These are phyloP conservation scores for Spizellomyces punctatus DNA, from an alignment of 192 early-diverging fungal genomes.

Conservation along the genomic window DNA sequence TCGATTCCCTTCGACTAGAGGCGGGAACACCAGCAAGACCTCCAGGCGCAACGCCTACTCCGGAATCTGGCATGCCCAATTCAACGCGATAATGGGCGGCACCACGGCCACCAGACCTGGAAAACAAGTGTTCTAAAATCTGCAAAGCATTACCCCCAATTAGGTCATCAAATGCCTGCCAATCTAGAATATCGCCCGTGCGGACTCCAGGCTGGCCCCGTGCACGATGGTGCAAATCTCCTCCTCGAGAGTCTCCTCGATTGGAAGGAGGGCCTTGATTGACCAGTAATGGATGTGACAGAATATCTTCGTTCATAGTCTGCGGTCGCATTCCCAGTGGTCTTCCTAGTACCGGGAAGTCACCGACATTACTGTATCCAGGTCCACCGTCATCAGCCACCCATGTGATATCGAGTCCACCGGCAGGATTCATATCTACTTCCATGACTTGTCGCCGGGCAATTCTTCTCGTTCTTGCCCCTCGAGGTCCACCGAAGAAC, in stretches of 20 bases:
- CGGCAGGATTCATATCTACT: constrained; percentile 32
- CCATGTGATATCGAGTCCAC: constrained; percentile 37
- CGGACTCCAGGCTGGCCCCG: constrained; percentile 15
- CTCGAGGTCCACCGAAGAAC: constrained; percentile 6
- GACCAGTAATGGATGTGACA: constrained; percentile 68
- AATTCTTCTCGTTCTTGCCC: constrained; percentile 3
- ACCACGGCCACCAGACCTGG: constrained; percentile 27
- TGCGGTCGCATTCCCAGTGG: constrained; percentile 31
- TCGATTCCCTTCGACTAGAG: neutral
- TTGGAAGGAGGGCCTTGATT: constrained; percentile 23
- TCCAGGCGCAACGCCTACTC: constrained; percentile 11
- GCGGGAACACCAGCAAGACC: constrained; percentile 20
- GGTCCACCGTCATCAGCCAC: constrained; percentile 24
- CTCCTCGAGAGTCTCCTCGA: neutral
- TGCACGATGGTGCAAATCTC: constrained; percentile 3
- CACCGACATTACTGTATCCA: neutral
- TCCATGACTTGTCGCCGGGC: constrained; percentile 24
- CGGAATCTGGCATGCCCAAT: constrained; percentile 19
- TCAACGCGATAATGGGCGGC: constrained; percentile 13
- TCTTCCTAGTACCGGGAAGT: constrained; percentile 43
- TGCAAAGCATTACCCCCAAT: constrained; percentile 62
- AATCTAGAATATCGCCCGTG: constrained; percentile 49
- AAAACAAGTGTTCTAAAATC: constrained; percentile 52
- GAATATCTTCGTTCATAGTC: constrained; percentile 52
- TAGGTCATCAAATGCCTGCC: constrained; percentile 66